phyloP scores from a whole-genome alignment of 2,329 filamentous ascomycete genomes.

The Pseudogymnoascus pannorum region DNA sequence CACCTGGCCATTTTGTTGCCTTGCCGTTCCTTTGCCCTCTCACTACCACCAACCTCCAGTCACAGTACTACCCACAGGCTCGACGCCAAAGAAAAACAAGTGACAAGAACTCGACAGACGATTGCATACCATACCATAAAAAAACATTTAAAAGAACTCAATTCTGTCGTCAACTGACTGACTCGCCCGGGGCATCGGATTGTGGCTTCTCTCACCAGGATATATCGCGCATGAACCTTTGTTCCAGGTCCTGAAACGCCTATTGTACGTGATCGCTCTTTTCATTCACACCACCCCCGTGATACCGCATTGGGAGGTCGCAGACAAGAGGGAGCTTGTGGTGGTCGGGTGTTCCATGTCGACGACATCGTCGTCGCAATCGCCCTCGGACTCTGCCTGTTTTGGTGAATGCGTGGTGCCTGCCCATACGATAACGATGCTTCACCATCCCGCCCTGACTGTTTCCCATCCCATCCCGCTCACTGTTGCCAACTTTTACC shows the following conservation, averaged over 20 bases:
- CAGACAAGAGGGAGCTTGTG: no score
- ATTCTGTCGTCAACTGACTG: neutral
- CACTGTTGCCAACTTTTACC: neutral
- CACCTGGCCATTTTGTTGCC: neutral
- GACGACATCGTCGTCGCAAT: neutral
- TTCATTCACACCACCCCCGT: neutral
- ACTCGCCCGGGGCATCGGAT: no score
- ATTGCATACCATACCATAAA: neutral
- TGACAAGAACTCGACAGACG: neutral
- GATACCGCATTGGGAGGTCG: neutral
- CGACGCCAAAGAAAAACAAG: neutral
- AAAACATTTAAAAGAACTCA: no score
- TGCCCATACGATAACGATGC: neutral
- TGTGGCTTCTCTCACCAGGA: neutral
- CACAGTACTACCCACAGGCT: neutral
- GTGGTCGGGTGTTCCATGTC: neutral
- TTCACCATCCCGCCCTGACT: neutral
- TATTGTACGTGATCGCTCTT: neutral
- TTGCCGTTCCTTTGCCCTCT: neutral
- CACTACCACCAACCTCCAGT: neutral
- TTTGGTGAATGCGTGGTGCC: neutral
- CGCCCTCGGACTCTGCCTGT: neutral
- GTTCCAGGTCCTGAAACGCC: neutral
- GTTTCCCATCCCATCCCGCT: neutral
- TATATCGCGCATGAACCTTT: neutral